Base-by-base conservation (phyloP, 2,329 filamentous ascomycete genomes). In the Diaporthe longicolla region DNA sequence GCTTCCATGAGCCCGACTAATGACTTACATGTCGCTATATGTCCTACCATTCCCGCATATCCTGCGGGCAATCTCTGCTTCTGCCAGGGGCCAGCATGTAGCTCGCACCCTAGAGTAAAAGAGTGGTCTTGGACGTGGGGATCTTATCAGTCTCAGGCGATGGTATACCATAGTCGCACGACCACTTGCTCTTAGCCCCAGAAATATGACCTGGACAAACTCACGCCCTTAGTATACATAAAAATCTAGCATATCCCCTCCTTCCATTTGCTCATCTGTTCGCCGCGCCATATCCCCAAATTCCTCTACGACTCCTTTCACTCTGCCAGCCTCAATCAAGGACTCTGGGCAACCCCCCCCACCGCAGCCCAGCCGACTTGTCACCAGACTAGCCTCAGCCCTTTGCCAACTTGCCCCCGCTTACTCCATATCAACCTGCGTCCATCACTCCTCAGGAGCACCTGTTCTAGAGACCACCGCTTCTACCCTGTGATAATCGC, bases 121-220 rank as follows among this genome's bases (percentile, higher is more conserved):
- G 43, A 32, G 48, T 54, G 63, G 45, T 37, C 63, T 54, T 54
- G 63, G 63, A 24, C 63, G 63, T 68, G 63, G 63, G 63, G 48
- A 68, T 57, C 66, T 58, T 70, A 57, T 70, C 66, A 58, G 52
- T 58, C 63, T 37, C 55, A 65, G 40, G 26, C 65, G 19, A 43
- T 55, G 32, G 77, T 80, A 76, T 77, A 26, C 70, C 54, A 43
- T 55, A 40, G 70, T 54, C 58, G 48, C 70, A 54, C 48, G 66
- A 70, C 45, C 37, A 29, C 65, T 73, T n/a, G 43, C 29, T n/a
- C 37, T 65, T 54, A 55, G 57, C 70, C 70, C 71, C 65, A 70
- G 61, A 55, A 43, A 45, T 58, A 61, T 50, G 45, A 66, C 57
- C 55, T 61, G 55, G 24, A 66, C 40, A 26, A 61, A 61, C 32